Evolutionary conservation across 345 rosid species (phyloP), one percentile per base, ranked within the genome.

Genomic region (Dimocarpus longan): DNA sequence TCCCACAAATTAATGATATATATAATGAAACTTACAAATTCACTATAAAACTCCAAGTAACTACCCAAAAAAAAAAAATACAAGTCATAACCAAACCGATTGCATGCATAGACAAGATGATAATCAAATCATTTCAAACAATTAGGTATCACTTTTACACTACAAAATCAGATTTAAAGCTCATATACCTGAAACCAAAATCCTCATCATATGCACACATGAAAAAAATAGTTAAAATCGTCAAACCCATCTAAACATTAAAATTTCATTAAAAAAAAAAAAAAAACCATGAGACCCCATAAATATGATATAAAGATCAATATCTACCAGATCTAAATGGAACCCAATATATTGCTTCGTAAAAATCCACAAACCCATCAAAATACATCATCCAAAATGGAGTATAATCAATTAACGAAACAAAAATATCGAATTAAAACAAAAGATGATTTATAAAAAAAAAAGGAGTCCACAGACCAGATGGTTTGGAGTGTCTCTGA

Each of bases 401-500:
- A n/a, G 22, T 57, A 57, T 18, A 57, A 57, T 18, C 19, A 7
- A 21, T 1, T 26, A 9, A 15, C 26, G 56, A 60, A 5, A 15
- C 59, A 43, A 40, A n/a, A 52, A 24, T 19, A 57, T 15, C 39
- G 43, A 43, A 48, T 19, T 46, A 46, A 18, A n/a, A 66, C 15
- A 4, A 32, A 63, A 65, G 1, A 44, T 48, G 11, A 32, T 4
- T 18, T 0, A 12, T 2, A 54, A 71, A 15, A 13, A 56, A 50
- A 71, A 16, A n/a, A n/a, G 56, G 32, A 24, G 24, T 26, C 28
- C 1, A 76, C 66, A 43, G 15, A 91, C 92, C 89, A 77, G 92
- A 83, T 48, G 93, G 65, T 8, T 90, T 88, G 8, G 84, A 71
- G 59, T 85, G 91, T 63, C 97, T 77, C 76, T 83, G 91, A 56